These are phyloP conservation scores for Sporobolus alterniflorus DNA, from an alignment of 202 grass and related monocot species.

Conservation along the genomic window DNA sequence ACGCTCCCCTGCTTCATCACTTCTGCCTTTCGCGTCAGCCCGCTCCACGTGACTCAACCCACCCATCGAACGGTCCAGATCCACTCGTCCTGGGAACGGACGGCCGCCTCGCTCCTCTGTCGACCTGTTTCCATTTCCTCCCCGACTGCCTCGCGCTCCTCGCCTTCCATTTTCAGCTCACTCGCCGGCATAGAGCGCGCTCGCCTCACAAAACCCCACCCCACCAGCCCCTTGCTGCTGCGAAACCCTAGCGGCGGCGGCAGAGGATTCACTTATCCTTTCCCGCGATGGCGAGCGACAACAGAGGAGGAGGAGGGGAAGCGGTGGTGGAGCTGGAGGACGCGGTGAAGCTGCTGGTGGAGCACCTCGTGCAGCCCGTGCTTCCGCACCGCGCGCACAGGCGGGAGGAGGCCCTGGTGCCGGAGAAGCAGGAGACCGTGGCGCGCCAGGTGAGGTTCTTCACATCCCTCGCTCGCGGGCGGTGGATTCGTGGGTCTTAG, in stretches of 20 bases:
- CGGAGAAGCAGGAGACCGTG: constrained; percentile 43
- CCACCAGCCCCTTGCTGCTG: background rate
- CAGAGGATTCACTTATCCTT: background rate
- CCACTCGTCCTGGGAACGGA: background rate
- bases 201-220: background rate
- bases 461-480: background rate
- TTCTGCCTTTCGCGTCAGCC: background rate
- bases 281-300: background rate
- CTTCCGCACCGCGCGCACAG: constrained; percentile 19
- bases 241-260: background rate
- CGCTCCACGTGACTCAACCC: background rate
- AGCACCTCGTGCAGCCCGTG: constrained; percentile 53
- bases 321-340: constrained; percentile 60
- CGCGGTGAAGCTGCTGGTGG: constrained; percentile 58
- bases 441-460: constrained; percentile 55
- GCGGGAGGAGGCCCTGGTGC: background rate
- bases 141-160: background rate
- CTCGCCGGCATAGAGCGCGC: background rate
- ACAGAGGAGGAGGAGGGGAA: background rate
- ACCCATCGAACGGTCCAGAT: background rate
- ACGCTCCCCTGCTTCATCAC: background rate
- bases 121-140: background rate
- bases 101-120: background rate
- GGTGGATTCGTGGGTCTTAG: background rate
- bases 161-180: background rate